phyloP scores from a whole-genome alignment of 192 early-diverging fungal species.

The Gonapodya prolifera region DNA sequence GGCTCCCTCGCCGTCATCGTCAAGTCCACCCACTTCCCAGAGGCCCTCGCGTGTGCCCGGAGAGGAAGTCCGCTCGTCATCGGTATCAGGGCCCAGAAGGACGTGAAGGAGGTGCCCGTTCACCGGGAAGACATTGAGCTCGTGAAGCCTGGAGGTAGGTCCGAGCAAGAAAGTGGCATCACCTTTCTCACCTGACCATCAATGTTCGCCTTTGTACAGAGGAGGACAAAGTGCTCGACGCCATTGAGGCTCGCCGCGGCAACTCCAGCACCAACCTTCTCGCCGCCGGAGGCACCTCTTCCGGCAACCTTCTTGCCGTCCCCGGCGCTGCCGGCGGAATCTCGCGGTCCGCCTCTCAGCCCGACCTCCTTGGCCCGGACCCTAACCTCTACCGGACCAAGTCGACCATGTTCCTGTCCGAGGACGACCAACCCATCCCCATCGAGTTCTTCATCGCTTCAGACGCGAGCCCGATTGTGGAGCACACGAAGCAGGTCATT shows the following conservation, averaged over 20 bases:
- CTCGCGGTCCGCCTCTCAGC: no score
- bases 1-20: slow-evolving; percentile 94
- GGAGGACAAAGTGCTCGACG: neutral
- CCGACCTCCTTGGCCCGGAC: no score
- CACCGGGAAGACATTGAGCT: slow-evolving; percentile 97
- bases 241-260: no score
- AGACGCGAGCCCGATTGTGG: slow-evolving; percentile 91
- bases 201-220: no score
- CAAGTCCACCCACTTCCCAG: slow-evolving; percentile 88
- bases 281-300: no score
- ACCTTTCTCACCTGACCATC: no score
- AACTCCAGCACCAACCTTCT: no score
- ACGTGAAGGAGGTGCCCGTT: slow-evolving; percentile 96
- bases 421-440: slow-evolving; percentile 85
- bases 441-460: slow-evolving; percentile 98
- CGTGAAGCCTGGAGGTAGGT: no score
- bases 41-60: slow-evolving; percentile 85
- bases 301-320: no score
- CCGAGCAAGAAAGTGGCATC: no score
- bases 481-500: slow-evolving; percentile 95
- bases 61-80: slow-evolving; percentile 94
- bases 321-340: no score
- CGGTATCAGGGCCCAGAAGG: slow-evolving; percentile 94
- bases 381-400: slow-evolving; percentile 73
- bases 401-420: slow-evolving; percentile 84